These are phyloP conservation scores for Neofusicoccum kwambonambiense DNA, from an alignment of 2,329 filamentous ascomycete genomes.

Conservation along the genomic window DNA sequence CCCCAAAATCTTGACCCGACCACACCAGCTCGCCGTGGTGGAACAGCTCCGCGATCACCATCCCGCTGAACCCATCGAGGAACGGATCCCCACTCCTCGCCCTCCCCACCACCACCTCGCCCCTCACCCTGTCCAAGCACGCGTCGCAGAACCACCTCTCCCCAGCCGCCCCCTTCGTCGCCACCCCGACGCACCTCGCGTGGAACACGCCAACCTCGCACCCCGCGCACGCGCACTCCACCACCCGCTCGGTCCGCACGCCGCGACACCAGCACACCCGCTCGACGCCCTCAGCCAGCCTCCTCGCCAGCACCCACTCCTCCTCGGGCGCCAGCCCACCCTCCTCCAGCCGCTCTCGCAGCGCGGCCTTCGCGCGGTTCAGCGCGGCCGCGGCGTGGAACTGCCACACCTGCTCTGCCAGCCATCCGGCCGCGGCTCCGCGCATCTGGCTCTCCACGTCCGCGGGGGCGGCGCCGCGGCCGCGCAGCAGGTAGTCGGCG, in stretches of 20 bases:
- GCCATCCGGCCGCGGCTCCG: neutral
- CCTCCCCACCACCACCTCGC: neutral
- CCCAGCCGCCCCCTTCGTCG: neutral
- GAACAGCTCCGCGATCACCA: too few relatives aligned
- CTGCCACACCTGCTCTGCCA: neutral
- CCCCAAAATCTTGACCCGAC: too few relatives aligned
- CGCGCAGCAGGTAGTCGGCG: neutral
- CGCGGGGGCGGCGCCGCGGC: neutral
- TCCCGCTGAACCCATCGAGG: too few relatives aligned
- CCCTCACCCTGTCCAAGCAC: neutral
- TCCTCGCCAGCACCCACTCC: neutral
- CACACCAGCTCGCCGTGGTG: too few relatives aligned
- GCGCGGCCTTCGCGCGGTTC: neutral
- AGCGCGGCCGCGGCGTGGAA: neutral
- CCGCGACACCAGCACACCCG: neutral
- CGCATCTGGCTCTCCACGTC: neutral
- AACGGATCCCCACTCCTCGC: too few relatives aligned
- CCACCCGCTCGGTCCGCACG: neutral
- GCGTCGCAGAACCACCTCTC: neutral
- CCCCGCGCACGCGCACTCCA: neutral
- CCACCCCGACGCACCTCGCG: neutral
- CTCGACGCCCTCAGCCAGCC: neutral
- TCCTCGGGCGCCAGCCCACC: neutral
- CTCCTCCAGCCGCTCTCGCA: neutral
- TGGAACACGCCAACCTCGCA: neutral